These are phyloP conservation scores for Simplicillium aogashimaense DNA, from an alignment of 2,329 filamentous ascomycete genomes.

Conservation along the genomic window DNA sequence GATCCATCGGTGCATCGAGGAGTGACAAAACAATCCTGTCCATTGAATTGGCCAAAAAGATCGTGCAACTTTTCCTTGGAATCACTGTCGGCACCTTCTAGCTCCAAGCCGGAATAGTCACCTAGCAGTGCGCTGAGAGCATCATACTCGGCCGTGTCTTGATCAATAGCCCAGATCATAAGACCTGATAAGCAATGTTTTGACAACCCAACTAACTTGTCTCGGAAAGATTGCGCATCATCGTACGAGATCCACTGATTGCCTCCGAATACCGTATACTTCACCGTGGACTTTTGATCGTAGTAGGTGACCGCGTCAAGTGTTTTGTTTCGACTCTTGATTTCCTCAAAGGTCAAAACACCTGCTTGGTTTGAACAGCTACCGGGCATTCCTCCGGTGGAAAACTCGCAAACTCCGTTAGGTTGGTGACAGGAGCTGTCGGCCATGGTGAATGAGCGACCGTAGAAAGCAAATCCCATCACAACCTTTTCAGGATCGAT, in stretches of 20 bases:
- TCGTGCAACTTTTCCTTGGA: slow-evolving; percentile 6
- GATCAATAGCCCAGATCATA: slow-evolving; percentile 18
- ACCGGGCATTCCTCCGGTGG: slow-evolving; percentile 12
- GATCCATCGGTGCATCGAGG: slow-evolving; percentile 12
- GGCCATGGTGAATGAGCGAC: slow-evolving; percentile 10
- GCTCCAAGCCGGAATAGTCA: slow-evolving; percentile 1
- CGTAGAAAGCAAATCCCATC: slow-evolving; percentile 30
- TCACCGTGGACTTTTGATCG: slow-evolving; percentile 18
- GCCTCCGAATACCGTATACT: slow-evolving; percentile 19
- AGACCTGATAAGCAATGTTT: slow-evolving; percentile 12
- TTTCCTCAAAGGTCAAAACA: slow-evolving; percentile 22
- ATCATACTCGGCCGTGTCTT: slow-evolving; percentile 13
- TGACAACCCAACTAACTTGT: slow-evolving; percentile 11
- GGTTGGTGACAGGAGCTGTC: slow-evolving; percentile 2
- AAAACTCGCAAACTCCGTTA: slow-evolving; percentile 9
- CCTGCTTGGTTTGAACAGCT: slow-evolving; percentile 16
- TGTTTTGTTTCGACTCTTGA: slow-evolving; percentile 14
- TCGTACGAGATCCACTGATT: slow-evolving; percentile 30
- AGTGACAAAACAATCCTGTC: slow-evolving; percentile 17
- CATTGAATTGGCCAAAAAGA: slow-evolving; percentile 12
- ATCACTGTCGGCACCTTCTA: slow-evolving; percentile 1
- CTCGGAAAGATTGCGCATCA: slow-evolving; percentile 12
- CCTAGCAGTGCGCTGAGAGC: slow-evolving; percentile 13
- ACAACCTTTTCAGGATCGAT: slow-evolving; percentile 26
- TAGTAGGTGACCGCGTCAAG: slow-evolving; percentile 11